A percentile compares a stretch with the other conserved stretches of the same genome.
Evolutionary conservation across 2,329 filamentous ascomycete species (phyloP).

Genomic region (Colletotrichum sp.): DNA sequence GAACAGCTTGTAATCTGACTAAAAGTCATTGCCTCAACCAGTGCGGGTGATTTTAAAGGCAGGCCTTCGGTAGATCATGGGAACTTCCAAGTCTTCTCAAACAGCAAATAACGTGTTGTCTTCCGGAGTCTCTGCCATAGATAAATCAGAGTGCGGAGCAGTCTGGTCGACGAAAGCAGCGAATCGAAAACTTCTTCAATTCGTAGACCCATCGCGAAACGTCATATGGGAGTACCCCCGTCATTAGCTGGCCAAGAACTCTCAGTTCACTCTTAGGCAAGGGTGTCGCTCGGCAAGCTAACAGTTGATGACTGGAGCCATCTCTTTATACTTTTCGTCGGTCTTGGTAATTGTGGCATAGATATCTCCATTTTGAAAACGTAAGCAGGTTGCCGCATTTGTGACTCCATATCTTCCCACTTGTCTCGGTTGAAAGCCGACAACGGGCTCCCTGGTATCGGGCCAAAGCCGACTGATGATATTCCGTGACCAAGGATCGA

Average conservation of each 20-base stretch:
- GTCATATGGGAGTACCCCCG: not conserved
- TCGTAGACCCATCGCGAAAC: not conserved
- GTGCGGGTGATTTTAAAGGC: not conserved
- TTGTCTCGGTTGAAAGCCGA: not conserved
- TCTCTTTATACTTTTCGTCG: not conserved
- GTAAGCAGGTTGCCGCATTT: not conserved
- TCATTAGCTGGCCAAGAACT: not conserved
- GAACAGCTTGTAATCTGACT: not conserved
- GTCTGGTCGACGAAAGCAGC: not conserved
- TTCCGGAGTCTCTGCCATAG: not conserved
- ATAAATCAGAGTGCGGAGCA: not conserved
- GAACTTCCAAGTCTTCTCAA: not conserved
- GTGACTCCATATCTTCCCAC: not conserved
- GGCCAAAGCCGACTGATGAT: not conserved
- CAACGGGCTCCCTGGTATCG: not conserved
- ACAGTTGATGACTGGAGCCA: not conserved
- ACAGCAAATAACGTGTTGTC: not conserved
- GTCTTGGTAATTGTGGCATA: not conserved
- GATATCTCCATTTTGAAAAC: not conserved
- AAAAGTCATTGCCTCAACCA: not conserved
- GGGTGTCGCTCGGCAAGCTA: accelerated
- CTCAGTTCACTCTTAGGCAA: not conserved
- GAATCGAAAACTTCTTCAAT: not conserved
- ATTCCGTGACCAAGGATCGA: not conserved
- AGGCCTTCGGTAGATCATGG: not conserved